Evolutionary conservation across 2,329 filamentous ascomycete genomes (phyloP), one percentile per base, ranked within the genome.

Genomic region (Cercospora canescens): DNA sequence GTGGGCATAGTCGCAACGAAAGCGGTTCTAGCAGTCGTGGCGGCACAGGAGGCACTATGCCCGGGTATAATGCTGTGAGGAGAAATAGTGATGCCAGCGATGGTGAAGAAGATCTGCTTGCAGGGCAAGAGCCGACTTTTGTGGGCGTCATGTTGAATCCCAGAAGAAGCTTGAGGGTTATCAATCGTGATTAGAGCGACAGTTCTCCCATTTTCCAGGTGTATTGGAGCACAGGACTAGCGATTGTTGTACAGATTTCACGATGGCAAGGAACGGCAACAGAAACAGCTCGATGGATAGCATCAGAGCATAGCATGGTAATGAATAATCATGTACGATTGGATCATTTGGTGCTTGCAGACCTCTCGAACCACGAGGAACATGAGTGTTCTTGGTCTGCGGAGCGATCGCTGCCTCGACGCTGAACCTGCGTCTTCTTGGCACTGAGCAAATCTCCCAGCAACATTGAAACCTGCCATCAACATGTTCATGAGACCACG

Each of bases 91-190:
- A 78, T 7, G 79, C 75, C n/a, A 85, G 82, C 67, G 60, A 55
- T 54, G 83, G 82, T 62, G 87, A 89, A 71, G 87, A 88, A 63
- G 87, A 89, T 72, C 73, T 91, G 68, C 73, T 90, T 16, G 82
- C 81, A 3, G 87, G 86, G 0, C 83, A 88, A 67, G 88, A 92
- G 76, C 90, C 90, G 66, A 90, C 85, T 65, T 93, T 92, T 78
- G 88, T 91, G 76, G 90, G 82, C 1, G 69, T 70, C 7, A 65
- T 71, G 56, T 28, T 71, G 41, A 67, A 71, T 64, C 70, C 70
- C 73, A 81, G 89, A 73, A 91, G 88, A 81, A 71, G 83, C 84
- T 73, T 85, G 73, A 81, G 67, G 28, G 67, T 71, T n/a, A 66
- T 71, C 32, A 71, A 71, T 66, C 62, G 66, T 14, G 70, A 71